These are phyloP conservation scores for Fusarium austroafricanum DNA, from an alignment of 2,329 filamentous ascomycete species.

Conservation along the genomic window DNA sequence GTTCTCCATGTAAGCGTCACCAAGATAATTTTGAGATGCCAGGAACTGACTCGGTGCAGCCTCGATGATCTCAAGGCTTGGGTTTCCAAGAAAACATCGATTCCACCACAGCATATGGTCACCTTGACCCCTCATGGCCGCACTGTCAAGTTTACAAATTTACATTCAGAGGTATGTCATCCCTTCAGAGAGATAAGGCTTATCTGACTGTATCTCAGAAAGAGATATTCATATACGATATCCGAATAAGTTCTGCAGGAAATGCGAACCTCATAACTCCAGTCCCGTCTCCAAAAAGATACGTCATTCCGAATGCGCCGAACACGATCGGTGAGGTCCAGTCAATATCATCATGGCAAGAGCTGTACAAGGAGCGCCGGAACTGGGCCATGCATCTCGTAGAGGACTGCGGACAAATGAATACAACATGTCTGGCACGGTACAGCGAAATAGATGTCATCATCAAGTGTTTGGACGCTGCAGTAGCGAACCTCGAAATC, in stretches of 20 bases:
- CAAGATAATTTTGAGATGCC: not conserved
- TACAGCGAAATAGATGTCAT: conserved; percentile 81
- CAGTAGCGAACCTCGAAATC: conserved; percentile 84
- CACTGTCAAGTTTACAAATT: conserved; percentile 82
- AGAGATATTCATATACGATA: conserved; percentile 93
- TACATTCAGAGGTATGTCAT: conserved; percentile 77
- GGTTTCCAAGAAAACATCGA: conserved; percentile 79
- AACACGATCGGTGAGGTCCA: conserved; percentile 84
- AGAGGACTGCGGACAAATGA: conserved; percentile 75
- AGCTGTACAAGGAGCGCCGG: conserved; percentile 82
- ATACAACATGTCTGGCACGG: conserved; percentile 70
- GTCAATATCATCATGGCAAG: conserved; percentile 87
- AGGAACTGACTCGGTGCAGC: conserved; percentile 55
- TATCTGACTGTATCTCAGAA: conserved; percentile 62
- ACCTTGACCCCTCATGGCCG: conserved; percentile 87
- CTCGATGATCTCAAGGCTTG: conserved; percentile 87
- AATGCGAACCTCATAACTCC: conserved; percentile 60
- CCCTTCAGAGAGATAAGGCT: not conserved
- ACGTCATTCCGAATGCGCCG: conserved; percentile 74
- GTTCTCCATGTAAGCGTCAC: conserved; percentile 72
- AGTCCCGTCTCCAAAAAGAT: conserved; percentile 64
- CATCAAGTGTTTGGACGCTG: conserved; percentile 82
- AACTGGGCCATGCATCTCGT: conserved; percentile 81
- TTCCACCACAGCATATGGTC: conserved; percentile 84
- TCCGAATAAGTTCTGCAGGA: conserved; percentile 71